Base-by-base conservation (phyloP, 2,329 filamentous ascomycete species). In the Cucurbitaria berberidis region DNA sequence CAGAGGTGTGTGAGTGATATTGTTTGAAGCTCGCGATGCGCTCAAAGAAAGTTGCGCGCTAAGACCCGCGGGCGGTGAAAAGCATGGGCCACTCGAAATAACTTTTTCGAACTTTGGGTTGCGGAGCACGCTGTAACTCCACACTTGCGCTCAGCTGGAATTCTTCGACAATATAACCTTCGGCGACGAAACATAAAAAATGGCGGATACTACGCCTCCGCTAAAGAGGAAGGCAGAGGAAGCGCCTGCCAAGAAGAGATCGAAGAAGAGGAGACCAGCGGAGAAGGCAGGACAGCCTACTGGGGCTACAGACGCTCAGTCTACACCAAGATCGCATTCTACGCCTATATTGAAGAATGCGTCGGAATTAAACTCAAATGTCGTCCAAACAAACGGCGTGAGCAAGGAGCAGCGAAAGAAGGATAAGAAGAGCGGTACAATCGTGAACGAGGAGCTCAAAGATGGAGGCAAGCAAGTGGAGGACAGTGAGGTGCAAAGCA, bases 41-140 rank as follows among this genome's bases (percentile, higher is more conserved):
- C 47, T 69, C 68, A 69, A 74, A 74, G 69, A 73, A 74, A 71
- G 68, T 72, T 62, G 56, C 50, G 56, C 60, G 66, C 63, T 67
- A 67, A 62, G 49, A 45, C 57, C 58, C 50, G 57, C 61, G 58
- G 68, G 68, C 69, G 70, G 67, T 72, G 63, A 67, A 59, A 58
- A 66, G 62, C 70, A 71, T 56, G 67, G 67, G 57, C 68, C 66
- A 59, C 8, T 26, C 40, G n/a, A 35, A 47, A 40, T 46, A 67
- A 64, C 55, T 63, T 63, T 67, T 62, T 60, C 55, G 46, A 62
- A 55, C 55, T 57, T 53, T 58, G 50, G 43, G 46, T 44, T 19
- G 40, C 24, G 40, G 40, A 27, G 40, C n/a, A 26, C 40, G 24
- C 15, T 16, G 22, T 19, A 24, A 26, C 11, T 16, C 9, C 40